These are phyloP conservation scores for Mortierella sp. DNA, from an alignment of 371 early-diverging fungal genomes.

Conservation along the genomic window DNA sequence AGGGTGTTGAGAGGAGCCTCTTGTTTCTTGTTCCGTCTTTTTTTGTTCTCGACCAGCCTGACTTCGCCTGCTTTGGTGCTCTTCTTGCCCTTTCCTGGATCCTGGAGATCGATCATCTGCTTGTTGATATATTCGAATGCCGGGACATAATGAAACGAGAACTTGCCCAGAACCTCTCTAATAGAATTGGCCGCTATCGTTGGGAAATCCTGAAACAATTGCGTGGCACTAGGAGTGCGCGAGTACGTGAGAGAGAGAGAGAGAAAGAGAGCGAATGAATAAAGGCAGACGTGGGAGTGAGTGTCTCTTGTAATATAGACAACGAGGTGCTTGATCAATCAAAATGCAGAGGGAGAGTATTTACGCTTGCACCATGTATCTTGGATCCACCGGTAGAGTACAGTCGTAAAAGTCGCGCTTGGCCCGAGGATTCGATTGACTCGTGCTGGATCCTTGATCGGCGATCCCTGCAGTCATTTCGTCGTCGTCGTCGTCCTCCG, in stretches of 20 bases:
- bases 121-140: constrained; percentile 33
- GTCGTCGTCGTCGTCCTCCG: background rate
- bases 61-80: background rate
- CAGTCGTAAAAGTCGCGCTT: constrained; percentile 35
- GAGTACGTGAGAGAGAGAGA: background rate
- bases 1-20: background rate
- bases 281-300: background rate
- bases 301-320: too few species aligned
- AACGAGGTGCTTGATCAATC: too few species aligned
- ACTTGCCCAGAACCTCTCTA: constrained; percentile 22
- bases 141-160: constrained; percentile 41
- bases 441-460: constrained; percentile 11
- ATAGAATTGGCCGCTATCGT: constrained; percentile 30
- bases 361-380: constrained; percentile 32
- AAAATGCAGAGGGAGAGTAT: background rate
- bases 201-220: constrained; percentile 53
- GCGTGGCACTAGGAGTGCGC: constrained; percentile 21
- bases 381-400: background rate
- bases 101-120: constrained; percentile 5
- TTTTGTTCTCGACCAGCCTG: constrained; percentile 1
- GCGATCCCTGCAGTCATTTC: background rate
- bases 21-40: constrained; percentile 7
- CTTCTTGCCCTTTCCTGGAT: constrained; percentile 6
- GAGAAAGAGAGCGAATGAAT: background rate
- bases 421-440: background rate